Base-by-base conservation (phyloP, 2,329 filamentous ascomycete species). In the Chrysoporthe austroafricana region DNA sequence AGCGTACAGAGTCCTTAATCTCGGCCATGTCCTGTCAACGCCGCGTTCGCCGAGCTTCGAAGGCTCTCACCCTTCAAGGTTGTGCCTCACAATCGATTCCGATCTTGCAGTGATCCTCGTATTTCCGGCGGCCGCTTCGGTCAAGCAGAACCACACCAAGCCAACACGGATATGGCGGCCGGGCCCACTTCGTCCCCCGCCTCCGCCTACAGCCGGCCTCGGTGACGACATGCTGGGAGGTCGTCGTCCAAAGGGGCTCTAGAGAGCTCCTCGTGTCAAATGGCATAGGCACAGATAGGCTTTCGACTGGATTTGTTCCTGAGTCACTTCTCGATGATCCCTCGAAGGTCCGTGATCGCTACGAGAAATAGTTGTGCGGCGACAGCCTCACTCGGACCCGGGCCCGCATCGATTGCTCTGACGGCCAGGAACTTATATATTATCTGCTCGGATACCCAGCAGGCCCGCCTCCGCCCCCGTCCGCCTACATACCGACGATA, bases 341-440 rank as follows among this genome's bases (percentile, higher is more conserved):
- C 60, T 50, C 60, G 43, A 32, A 48, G 44, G 16, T 62, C 43
- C 60, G 60, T n/a, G 16, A 21, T 48, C 1, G 60, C 44, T 62
- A 21, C 60, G 32, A 52, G 60, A 36, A 2, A 32, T 60, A 39
- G 3, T 21, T 61, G 21, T 44, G 21, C 58, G 42, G 21, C 39
- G 39, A 44, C 14, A 32, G 32, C 16, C 26, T 46, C 42, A 13
- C 2, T 21, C 7, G 32, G 39, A 5, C 21, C 43, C 36, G 57
- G 57, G n/a, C 36, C 14, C 42, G 14, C 21, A 61, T 14, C 18
- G 2, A 46, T 11, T n/a, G 6, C 43, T 14, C 14, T 57, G 14
- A 26, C 43, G 26, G 43, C 43, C 18, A 50, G 26, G 32, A 48
- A 9, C 7, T 43, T n/a, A 16, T 57, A 57, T 39, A 57, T 56